Base-by-base conservation (phyloP, 2,329 filamentous ascomycete species). In the Neoscytalidium dimidiatum region DNA sequence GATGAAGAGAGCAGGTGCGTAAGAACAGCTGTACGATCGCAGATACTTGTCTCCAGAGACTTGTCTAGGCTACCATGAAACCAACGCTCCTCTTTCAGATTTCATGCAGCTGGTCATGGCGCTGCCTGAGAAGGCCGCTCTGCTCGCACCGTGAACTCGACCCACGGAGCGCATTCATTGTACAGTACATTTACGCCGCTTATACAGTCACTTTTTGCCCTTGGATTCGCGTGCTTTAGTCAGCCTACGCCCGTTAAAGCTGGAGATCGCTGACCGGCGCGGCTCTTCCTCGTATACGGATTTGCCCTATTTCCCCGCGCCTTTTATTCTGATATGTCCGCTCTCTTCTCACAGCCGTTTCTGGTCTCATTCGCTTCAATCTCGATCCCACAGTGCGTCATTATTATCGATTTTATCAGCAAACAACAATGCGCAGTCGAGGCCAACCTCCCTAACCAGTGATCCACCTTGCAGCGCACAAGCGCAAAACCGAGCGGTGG, bases 401-500 rank as follows among this genome's bases (percentile, higher is more conserved):
- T 60, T 58, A 60, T 60, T 60, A 33, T 31, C 38, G n/a, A 21
- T 33, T 14, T 21, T 29, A 58, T 33, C 38, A 58, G 38, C 56
- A 58, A 26, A 29, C 13, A 26, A 17, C 56, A 31, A 31, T 41
- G 52, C 56, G n/a, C 38, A 60, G 56, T 60, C 56, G 56, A 60
- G 56, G 46, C 56, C 56, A n/a, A 44, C n/a, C 56, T 58, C 53
- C 56, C 56, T 60, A 33, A 31, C 29, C 56, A 60, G 38, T 31
- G 56, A 60, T 60, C 56, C 56, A 44, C 56, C 41, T n/a, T 41
- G 41, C 56, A 60, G 56, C 56, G 41, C 46, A 38, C 56, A 35
- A 60, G 56, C 56, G 56, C 56, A 21, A 9, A 19, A 9, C 8
- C 19, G 35, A 19, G 53, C 53, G 44, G 2, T 17, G 41, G 26